Conservation (phyloP, 176 grass and related monocot species). For the Thinopyrum elongatum region DNA sequence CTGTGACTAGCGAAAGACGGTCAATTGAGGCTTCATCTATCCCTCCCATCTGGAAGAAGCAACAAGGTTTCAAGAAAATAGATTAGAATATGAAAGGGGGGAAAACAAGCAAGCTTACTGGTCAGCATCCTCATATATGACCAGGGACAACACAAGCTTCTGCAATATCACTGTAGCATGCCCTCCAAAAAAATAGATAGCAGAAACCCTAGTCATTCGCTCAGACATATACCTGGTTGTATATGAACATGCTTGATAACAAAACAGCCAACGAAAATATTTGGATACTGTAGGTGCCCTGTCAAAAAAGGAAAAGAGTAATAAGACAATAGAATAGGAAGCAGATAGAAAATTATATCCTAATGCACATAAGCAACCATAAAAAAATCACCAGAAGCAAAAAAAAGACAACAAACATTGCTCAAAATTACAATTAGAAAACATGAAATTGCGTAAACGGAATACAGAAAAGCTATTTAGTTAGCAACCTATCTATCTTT, state of each 20-base stretch:
- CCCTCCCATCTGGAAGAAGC: slow-evolving; percentile 75
- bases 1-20: slow-evolving; percentile 90
- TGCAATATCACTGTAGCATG: background rate
- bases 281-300: slow-evolving; percentile 97
- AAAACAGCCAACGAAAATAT: slow-evolving; percentile 97
- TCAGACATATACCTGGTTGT: slow-evolving; percentile 77
- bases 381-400: slow-evolving; percentile 14
- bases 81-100: background rate
- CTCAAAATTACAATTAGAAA: background rate
- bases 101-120: background rate
- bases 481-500: background rate
- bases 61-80: background rate
- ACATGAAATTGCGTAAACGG: background rate
- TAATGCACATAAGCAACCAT: background rate
- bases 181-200: background rate
- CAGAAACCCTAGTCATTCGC: background rate
- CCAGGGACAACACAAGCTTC: background rate
- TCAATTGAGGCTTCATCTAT: slow-evolving; percentile 97
- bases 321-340: slow-evolving; percentile 3
- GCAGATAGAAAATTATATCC: background rate
- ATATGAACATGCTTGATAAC: slow-evolving; percentile 98
- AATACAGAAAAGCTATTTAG: background rate
- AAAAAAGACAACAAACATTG: background rate
- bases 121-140: slow-evolving; percentile 9
- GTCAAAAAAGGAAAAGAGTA: slow-evolving; percentile 28